phyloP scores from a whole-genome alignment of 2,329 filamentous ascomycete species.

The Dothistroma pini region DNA sequence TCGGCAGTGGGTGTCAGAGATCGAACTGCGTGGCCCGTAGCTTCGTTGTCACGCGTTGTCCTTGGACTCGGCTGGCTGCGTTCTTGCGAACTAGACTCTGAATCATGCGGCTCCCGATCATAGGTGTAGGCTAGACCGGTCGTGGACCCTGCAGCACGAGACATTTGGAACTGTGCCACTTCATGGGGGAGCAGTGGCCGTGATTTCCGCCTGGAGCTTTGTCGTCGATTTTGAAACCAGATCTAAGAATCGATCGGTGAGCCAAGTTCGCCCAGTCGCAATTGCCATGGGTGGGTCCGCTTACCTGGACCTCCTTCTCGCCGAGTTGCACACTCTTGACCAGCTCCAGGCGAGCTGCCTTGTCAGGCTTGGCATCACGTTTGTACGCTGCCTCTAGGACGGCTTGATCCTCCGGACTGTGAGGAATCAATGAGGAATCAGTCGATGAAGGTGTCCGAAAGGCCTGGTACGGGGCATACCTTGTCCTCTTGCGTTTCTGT shows the following conservation, averaged over 20 bases:
- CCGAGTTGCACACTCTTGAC: slow-evolving; percentile 81
- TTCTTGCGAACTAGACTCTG: neutral
- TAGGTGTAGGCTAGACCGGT: neutral
- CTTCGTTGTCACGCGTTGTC: neutral
- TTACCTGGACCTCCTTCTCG: slow-evolving; percentile 94
- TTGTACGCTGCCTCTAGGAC: slow-evolving; percentile 83
- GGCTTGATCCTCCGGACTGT: slow-evolving; percentile 80
- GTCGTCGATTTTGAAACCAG: slow-evolving; percentile 94
- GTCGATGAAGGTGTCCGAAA: neutral
- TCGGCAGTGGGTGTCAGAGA: neutral
- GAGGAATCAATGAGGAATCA: slow-evolving; percentile 5
- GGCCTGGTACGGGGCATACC: slow-evolving; percentile 41
- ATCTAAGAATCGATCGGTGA: slow-evolving; percentile 57
- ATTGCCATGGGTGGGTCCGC: slow-evolving; percentile 31
- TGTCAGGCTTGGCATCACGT: slow-evolving; percentile 86
- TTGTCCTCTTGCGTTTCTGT: slow-evolving; percentile 60
- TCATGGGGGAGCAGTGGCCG: slow-evolving; percentile 77
- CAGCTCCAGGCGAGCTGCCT: slow-evolving; percentile 77
- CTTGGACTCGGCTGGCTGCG: neutral
- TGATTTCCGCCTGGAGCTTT: slow-evolving; percentile 87
- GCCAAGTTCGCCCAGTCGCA: neutral
- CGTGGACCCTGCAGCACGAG: slow-evolving; percentile 17
- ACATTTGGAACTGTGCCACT: slow-evolving; percentile 47
- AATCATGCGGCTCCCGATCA: neutral
- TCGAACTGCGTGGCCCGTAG: neutral